Evolutionary conservation across 1,284 basidiomycete genomes (phyloP).

Genomic region (Termitomyces sp.): DNA sequence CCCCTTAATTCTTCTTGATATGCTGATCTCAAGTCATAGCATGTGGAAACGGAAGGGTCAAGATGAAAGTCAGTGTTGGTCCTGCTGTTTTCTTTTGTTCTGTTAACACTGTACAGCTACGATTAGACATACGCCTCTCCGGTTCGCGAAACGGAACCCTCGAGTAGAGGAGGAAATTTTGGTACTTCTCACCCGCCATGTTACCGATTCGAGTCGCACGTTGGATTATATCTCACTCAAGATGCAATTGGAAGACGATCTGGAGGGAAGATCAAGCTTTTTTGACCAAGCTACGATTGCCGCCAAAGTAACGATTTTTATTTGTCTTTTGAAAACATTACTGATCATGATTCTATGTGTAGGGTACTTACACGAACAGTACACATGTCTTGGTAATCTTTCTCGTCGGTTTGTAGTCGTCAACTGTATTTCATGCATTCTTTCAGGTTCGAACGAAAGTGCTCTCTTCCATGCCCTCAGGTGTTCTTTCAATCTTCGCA

Average conservation of each 20-base stretch:
- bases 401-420: not conserved
- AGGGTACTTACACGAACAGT: constrained; percentile 79
- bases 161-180: constrained; percentile 51
- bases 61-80: constrained; percentile 26
- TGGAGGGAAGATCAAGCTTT: constrained; percentile 15
- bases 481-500: constrained; percentile 48
- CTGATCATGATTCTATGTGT: not conserved
- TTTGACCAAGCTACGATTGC: constrained; percentile 27
- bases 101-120: constrained; percentile 21
- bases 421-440: not conserved
- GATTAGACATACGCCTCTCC: constrained; percentile 32
- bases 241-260: constrained; percentile 43
- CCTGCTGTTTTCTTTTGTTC: not conserved
- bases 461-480: constrained; percentile 29
- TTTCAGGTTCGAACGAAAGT: constrained; percentile 36
- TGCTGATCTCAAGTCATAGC: constrained; percentile 28
- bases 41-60: constrained; percentile 46
- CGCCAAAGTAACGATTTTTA: constrained; percentile 29
- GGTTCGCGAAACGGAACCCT: constrained; percentile 23
- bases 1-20: not conserved
- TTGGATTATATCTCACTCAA: constrained; percentile 74
- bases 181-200: constrained; percentile 79
- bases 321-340: not conserved
- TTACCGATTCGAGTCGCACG: constrained; percentile 48
- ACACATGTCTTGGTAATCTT: constrained; percentile 64